These are phyloP conservation scores for Wickerhamomyces bisporus DNA, from an alignment of 805 yeast species.

Conservation along the genomic window DNA sequence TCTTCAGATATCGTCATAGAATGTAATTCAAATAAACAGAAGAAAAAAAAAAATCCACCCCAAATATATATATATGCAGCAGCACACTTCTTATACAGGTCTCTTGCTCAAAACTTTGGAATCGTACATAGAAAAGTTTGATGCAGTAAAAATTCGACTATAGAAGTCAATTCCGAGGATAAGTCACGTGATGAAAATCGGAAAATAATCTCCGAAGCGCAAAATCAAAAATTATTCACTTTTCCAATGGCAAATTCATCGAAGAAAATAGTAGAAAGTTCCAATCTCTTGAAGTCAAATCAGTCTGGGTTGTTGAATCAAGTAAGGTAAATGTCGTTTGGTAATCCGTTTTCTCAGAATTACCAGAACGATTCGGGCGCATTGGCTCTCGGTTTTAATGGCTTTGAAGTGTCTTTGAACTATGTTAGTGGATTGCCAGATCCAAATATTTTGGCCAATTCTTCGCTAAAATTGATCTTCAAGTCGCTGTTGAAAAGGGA, in stretches of 20 bases:
- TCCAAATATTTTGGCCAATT: slow-evolving; percentile 42
- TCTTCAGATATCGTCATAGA: too few relatives aligned
- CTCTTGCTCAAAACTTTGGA: too few relatives aligned
- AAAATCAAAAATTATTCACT: not conserved
- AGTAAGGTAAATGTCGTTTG: slow-evolving; percentile 19
- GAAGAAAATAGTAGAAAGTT: too few relatives aligned
- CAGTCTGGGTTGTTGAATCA: too few relatives aligned
- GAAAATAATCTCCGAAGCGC: not conserved
- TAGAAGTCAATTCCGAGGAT: not conserved
- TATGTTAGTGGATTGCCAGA: slow-evolving; percentile 80
- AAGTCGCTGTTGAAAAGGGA: slow-evolving; percentile 76
- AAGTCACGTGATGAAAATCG: not conserved
- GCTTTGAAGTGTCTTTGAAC: slow-evolving; percentile 57
- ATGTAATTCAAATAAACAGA: too few relatives aligned
- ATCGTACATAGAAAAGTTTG: not conserved
- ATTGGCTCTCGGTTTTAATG: slow-evolving; percentile 34
- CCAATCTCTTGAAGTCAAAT: too few relatives aligned
- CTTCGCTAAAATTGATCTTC: slow-evolving; percentile 57
- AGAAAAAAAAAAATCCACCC: too few relatives aligned
- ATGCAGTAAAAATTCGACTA: not conserved
- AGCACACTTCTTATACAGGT: too few relatives aligned
- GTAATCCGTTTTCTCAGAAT: slow-evolving; percentile 19
- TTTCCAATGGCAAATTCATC: not conserved
- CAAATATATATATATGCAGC: too few relatives aligned
- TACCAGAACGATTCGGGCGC: slow-evolving; percentile 10